phyloP scores from a whole-genome alignment of 257 asterid genomes.

The Gynochthodes officinalis region DNA sequence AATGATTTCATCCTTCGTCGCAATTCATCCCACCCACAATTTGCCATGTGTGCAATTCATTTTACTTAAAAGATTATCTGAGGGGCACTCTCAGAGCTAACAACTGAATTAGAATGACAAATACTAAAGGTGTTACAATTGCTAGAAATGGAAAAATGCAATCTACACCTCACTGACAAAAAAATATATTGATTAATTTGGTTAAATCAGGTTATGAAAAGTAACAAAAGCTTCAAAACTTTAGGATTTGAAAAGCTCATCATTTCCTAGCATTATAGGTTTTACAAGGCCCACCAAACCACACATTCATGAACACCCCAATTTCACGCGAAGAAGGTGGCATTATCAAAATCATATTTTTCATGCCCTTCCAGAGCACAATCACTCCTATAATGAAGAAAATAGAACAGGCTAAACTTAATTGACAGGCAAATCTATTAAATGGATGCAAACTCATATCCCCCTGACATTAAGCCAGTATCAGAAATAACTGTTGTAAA shows the following conservation, averaged over 20 bases:
- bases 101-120: neutral
- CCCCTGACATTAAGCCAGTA: neutral
- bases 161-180: neutral
- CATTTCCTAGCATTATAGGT: neutral
- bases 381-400: neutral
- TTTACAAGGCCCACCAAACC: neutral
- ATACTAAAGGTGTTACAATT: neutral
- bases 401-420: neutral
- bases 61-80: conserved; percentile 9
- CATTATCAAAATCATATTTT: neutral
- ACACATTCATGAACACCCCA: neutral
- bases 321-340: neutral
- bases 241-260: neutral
- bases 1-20: neutral
- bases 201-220: neutral
- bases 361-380: neutral
- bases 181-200: neutral
- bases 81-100: conserved; percentile 2
- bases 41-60: conserved; percentile 4
- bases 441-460: neutral
- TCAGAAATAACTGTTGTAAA: neutral
- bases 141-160: neutral
- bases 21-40: neutral
- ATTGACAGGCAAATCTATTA: neutral
- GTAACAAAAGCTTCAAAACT: neutral